Percentiles rank a stretch among this genome's conserved stretches.
These are phyloP conservation scores for Teratosphaeriaceae sp. DNA, from an alignment of 2,329 filamentous ascomycete genomes.

Conservation along the genomic window DNA sequence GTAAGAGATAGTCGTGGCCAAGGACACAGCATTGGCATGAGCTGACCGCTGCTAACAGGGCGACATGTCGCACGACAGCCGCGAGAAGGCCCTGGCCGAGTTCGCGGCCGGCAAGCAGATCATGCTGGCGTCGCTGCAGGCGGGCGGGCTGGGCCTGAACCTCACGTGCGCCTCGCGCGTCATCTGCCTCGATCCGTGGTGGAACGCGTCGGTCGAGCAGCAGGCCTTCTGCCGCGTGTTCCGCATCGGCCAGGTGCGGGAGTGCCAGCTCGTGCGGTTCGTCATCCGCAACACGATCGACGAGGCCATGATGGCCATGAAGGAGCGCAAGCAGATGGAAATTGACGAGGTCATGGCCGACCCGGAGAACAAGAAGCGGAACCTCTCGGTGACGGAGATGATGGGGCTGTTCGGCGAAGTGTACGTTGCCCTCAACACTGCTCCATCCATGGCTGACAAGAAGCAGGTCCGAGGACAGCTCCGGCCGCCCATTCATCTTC, in stretches of 20 bases:
- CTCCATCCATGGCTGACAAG: too few species aligned
- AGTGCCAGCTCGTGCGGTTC: slow-evolving; percentile 54
- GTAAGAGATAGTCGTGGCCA: not conserved
- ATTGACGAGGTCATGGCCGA: slow-evolving; percentile 41
- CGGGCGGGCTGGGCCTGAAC: slow-evolving; percentile 54
- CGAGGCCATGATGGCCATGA: slow-evolving; percentile 48
- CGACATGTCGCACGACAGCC: slow-evolving; percentile 37
- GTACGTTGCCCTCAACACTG: too few species aligned
- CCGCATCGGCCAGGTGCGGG: slow-evolving; percentile 57
- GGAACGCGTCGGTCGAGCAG: slow-evolving; percentile 19
- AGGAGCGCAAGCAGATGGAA: slow-evolving; percentile 46
- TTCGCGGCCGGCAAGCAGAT: slow-evolving; percentile 44
- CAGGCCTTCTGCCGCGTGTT: slow-evolving; percentile 53
- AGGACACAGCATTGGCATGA: slow-evolving; percentile 13
- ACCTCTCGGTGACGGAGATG: slow-evolving; percentile 33
- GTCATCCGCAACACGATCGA: slow-evolving; percentile 54
- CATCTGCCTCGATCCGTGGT: slow-evolving; percentile 39
- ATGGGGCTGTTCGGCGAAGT: slow-evolving; percentile 42
- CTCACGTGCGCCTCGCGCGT: slow-evolving; percentile 49
- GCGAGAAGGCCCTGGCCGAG: slow-evolving; percentile 39
- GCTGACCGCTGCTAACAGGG: slow-evolving; percentile 27
- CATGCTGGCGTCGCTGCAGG: slow-evolving; percentile 50
- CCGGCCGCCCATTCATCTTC: slow-evolving; percentile 37
- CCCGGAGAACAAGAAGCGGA: slow-evolving; percentile 21
- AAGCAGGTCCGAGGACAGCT: slow-evolving; percentile 31